A percentile compares a stretch with the other conserved stretches of the same genome.
Conservation (phyloP, 1,284 basidiomycete genomes). For the Ceratobasidium sp. region DNA sequence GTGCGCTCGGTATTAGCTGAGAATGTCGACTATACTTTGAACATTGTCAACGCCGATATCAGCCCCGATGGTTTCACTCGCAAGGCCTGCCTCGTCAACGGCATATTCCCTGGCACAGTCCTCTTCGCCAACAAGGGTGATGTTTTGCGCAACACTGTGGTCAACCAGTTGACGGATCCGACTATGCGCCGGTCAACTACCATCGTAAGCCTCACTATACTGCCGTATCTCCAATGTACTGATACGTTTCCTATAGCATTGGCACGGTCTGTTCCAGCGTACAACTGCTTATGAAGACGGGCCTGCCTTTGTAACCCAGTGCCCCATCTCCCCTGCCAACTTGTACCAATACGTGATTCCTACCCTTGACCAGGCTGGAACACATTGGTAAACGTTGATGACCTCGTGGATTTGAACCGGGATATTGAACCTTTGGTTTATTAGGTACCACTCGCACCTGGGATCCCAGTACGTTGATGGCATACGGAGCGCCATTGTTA, state of each 20-base stretch:
- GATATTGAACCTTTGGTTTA: neutral
- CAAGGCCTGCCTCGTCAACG: constrained; percentile 55
- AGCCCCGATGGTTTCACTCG: constrained; percentile 62
- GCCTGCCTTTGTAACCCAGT: constrained; percentile 61
- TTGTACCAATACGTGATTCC: constrained; percentile 65
- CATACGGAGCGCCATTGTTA: constrained; percentile 51
- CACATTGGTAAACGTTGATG: constrained; percentile 58
- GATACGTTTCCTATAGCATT: constrained; percentile 53
- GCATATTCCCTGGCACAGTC: constrained; percentile 54
- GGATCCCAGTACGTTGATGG: constrained; percentile 45
- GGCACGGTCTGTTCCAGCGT: constrained; percentile 55
- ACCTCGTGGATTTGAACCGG: neutral
- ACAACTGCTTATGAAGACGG: constrained; percentile 53
- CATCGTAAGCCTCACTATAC: constrained; percentile 60
- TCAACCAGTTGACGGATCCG: constrained; percentile 55
- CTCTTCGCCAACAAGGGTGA: constrained; percentile 57
- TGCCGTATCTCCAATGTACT: constrained; percentile 22
- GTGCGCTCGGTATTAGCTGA: neutral
- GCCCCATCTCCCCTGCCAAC: constrained; percentile 64
- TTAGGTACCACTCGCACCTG: constrained; percentile 50
- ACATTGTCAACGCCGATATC: constrained; percentile 58
- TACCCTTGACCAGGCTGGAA: constrained; percentile 58
- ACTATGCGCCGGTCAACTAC: constrained; percentile 58
- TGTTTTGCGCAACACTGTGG: constrained; percentile 57
- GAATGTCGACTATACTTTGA: constrained; percentile 46